phyloP scores from a whole-genome alignment of 2,329 filamentous ascomycete genomes.

The Graphiopsis chlorocephala region DNA sequence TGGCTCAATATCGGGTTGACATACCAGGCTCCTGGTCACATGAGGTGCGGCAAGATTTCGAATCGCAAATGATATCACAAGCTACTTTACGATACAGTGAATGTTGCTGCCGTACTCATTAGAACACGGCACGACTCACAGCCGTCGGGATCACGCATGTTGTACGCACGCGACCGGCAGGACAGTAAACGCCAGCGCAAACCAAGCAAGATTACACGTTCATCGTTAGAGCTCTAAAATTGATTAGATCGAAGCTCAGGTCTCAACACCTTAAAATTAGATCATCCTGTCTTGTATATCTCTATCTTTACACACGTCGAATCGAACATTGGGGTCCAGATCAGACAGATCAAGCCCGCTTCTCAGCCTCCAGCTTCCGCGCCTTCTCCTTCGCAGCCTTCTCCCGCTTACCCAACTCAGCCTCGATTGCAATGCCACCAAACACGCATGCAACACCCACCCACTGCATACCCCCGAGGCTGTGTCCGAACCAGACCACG shows the following conservation, averaged over 20 bases:
- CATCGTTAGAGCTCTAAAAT: neutral
- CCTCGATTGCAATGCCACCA: constrained; percentile 90
- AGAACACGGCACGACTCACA: neutral
- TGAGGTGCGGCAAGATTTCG: neutral
- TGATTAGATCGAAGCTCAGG: neutral
- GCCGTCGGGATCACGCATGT: neutral
- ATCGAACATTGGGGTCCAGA: neutral
- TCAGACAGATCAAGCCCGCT: constrained; percentile 7
- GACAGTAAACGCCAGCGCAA: neutral
- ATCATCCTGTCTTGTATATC: neutral
- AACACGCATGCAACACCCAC: constrained; percentile 89
- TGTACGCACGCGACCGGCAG: neutral
- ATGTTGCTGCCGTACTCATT: neutral
- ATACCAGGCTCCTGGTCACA: neutral
- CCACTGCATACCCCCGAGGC: constrained; percentile 85
- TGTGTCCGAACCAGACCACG: constrained; percentile 91
- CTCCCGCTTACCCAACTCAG: constrained; percentile 73
- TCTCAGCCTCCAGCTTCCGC: constrained; percentile 38
- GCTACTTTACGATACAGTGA: neutral
- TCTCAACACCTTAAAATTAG: neutral
- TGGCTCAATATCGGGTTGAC: neutral
- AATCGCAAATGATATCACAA: neutral
- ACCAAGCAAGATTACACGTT: neutral
- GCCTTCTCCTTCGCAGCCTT: constrained; percentile 76
- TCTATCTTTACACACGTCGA: neutral